Evolutionary conservation across 805 yeast genomes (phyloP).

Genomic region (Saccharomycopsis olivae): DNA sequence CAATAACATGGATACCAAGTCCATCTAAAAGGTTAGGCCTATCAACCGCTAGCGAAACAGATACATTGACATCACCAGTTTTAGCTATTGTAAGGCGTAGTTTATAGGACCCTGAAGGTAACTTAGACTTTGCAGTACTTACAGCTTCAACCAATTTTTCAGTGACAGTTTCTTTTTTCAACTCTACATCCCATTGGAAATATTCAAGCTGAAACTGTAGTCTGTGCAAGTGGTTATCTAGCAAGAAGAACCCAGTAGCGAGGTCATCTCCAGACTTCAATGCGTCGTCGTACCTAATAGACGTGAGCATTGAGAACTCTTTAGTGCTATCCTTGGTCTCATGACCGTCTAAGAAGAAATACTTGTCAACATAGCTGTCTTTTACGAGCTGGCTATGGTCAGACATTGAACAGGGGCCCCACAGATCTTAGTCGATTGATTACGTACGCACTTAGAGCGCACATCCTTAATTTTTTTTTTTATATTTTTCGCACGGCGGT

Average conservation of each 20-base stretch:
- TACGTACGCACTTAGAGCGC: too few species aligned
- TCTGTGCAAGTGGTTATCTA: constrained; percentile 55
- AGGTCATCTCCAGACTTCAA: constrained; percentile 21
- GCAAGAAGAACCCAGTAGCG: constrained; percentile 32
- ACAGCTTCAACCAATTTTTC: constrained; percentile 31
- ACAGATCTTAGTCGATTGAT: too few species aligned
- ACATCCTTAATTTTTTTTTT: too few species aligned
- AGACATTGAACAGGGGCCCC: too few species aligned
- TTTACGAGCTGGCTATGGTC: too few species aligned
- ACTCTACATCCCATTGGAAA: constrained; percentile 39
- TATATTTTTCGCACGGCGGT: too few species aligned
- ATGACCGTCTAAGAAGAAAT: constrained; percentile 4
- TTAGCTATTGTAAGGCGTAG: constrained; percentile 35
- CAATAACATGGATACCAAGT: constrained; percentile 15
- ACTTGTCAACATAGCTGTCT: constrained; percentile 1
- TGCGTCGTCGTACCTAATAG: constrained; percentile 67
- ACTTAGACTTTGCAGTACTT: constrained; percentile 11
- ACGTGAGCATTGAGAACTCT: constrained; percentile 51
- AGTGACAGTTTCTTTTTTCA: constrained; percentile 35
- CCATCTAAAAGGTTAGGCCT: constrained; percentile 21
- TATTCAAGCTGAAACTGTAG: constrained; percentile 41
- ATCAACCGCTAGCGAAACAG: constrained; percentile 22
- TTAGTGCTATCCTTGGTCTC: neutral
- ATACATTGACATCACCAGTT: constrained; percentile 28
- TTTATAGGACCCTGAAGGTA: constrained; percentile 28